Percentiles rank a stretch among this genome's conserved stretches.
phyloP scores from a whole-genome alignment of 306 rosid genomes.

The Leucaena leucocephala region DNA sequence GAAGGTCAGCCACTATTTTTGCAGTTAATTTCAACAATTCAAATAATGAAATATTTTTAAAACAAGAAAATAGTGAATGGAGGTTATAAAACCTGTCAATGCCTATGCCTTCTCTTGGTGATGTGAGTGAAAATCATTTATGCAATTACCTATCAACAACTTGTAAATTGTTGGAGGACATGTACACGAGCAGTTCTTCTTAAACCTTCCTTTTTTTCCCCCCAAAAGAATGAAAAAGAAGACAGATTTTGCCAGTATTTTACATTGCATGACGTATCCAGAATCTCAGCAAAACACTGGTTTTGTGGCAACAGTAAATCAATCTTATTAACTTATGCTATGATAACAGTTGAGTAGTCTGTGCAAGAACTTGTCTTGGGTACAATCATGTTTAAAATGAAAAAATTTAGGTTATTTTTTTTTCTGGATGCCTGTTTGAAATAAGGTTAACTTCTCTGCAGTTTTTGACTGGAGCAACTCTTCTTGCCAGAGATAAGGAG shows the following conservation, averaged over 20 bases:
- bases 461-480: conserved; percentile 87
- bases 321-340: conserved; percentile 8
- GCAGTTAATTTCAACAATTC: conserved; percentile 3
- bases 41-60: conserved; percentile 25
- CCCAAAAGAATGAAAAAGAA: background rate
- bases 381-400: conserved; percentile 19
- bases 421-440: conserved; percentile 23
- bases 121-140: background rate
- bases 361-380: conserved; percentile 5
- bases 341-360: background rate
- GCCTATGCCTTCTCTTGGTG: conserved; percentile 22
- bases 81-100: conserved; percentile 9
- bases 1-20: conserved; percentile 53
- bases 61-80: conserved; percentile 13
- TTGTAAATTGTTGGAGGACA: conserved; percentile 28
- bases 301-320: conserved; percentile 23
- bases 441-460: conserved; percentile 47
- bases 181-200: background rate
- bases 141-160: conserved; percentile 10
- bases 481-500: conserved; percentile 82
- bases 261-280: conserved; percentile 19
- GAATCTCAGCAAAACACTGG: conserved; percentile 24
- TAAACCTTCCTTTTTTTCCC: background rate
- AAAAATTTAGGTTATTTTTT: conserved; percentile 4
- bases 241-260: conserved; percentile 15